Evolutionary conservation across 2,329 filamentous ascomycete genomes (phyloP).

Genomic region (Capronia americana): DNA sequence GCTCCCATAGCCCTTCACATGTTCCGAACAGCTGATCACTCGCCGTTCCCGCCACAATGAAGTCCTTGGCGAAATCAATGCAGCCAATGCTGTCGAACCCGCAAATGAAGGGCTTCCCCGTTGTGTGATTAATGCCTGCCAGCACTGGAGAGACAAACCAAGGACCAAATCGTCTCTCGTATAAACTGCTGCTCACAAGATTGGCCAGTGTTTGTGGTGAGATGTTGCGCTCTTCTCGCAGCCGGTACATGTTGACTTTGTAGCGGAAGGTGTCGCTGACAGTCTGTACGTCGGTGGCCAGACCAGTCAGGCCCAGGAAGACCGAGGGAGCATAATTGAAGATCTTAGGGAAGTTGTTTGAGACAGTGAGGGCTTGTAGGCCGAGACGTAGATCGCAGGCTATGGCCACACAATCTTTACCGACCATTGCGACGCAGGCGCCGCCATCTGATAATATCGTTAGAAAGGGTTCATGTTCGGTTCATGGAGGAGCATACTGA

Average conservation of each 20-base stretch:
- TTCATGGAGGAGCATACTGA: conserved; percentile 71
- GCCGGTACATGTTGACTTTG: conserved; percentile 99
- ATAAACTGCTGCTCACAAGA: conserved; percentile 86
- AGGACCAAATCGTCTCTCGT: conserved; percentile 94
- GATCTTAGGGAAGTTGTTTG: conserved; percentile 99
- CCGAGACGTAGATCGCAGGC: conserved; percentile 98
- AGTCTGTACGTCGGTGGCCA: conserved; percentile 93
- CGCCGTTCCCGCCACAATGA: conserved; percentile 95
- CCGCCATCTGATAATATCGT: conserved; percentile 68
- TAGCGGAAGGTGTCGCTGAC: conserved; percentile 98
- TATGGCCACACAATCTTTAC: conserved; percentile 99
- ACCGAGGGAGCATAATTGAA: conserved; percentile 91
- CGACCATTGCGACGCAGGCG: conserved; percentile 97
- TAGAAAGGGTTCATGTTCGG: neutral
- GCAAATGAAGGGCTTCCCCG: conserved; percentile 94
- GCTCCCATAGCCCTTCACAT: conserved; percentile 97
- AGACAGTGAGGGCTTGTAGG: conserved; percentile 93
- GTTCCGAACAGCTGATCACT: conserved; percentile 98
- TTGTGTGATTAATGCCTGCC: conserved; percentile 92
- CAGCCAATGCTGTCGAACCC: conserved; percentile 99
- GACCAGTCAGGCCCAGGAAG: conserved; percentile 92
- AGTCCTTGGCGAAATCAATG: conserved; percentile 99
- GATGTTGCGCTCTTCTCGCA: conserved; percentile 97
- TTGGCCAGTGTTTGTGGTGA: conserved; percentile 94
- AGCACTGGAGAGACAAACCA: conserved; percentile 96